These are phyloP conservation scores for Bolboschoenoplectus hybrid DNA, from an alignment of 202 grass and related monocot genomes.

Conservation along the genomic window DNA sequence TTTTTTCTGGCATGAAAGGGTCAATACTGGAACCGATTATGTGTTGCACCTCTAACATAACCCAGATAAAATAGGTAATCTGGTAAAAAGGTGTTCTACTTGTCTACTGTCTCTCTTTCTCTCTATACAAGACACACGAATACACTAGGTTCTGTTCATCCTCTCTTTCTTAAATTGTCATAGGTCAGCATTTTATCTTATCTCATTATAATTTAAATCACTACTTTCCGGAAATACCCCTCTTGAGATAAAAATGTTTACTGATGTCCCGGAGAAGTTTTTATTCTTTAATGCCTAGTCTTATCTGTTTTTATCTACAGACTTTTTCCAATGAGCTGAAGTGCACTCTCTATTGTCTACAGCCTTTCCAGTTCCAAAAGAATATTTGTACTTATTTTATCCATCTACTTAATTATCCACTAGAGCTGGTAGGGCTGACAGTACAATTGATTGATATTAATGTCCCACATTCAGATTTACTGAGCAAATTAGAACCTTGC, in stretches of 20 bases:
- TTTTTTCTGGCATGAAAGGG: neutral
- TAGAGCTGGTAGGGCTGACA: neutral
- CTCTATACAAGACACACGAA: neutral
- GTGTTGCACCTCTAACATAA: neutral
- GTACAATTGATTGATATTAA: too few species aligned
- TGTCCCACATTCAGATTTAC: too few species aligned
- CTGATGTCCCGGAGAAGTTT: neutral
- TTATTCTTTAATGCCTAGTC: neutral
- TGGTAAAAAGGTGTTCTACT: neutral
- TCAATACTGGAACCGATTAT: neutral
- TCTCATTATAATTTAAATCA: neutral
- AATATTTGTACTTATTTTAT: conserved; percentile 8
- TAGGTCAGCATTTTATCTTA: neutral
- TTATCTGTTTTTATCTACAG: neutral
- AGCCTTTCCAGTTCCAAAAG: neutral
- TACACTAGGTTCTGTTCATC: neutral
- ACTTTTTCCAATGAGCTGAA: neutral
- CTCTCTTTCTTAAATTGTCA: neutral
- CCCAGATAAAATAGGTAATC: neutral
- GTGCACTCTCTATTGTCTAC: neutral
- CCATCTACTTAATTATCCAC: neutral
- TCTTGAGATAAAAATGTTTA: neutral
- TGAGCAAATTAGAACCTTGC: too few species aligned
- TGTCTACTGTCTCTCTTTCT: neutral
- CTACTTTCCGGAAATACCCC: neutral